phyloP scores from a whole-genome alignment of 1,284 basidiomycete genomes.

The Fomitopsis pinicola region DNA sequence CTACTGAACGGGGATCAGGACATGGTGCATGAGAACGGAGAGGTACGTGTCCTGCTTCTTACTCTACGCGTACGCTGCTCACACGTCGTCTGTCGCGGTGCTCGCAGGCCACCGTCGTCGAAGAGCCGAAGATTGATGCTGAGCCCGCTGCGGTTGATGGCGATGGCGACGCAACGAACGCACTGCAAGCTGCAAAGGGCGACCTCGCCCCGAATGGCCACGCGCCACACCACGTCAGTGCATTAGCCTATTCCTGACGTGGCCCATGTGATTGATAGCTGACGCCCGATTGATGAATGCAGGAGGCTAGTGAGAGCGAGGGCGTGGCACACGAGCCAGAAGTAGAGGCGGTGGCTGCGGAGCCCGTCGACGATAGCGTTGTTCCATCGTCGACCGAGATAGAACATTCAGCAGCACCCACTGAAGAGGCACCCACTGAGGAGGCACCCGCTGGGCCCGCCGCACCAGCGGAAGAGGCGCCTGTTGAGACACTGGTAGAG shows the following conservation, averaged over 20 bases:
- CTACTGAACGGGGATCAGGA: background rate
- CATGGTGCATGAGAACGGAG: background rate
- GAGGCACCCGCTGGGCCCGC: background rate
- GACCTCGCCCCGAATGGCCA: background rate
- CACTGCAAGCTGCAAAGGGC: background rate
- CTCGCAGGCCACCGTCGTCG: background rate
- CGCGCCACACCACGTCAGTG: conserved; percentile 1
- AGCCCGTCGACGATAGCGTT: background rate
- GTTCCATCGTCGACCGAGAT: background rate
- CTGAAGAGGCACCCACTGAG: background rate
- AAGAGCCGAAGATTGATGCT: background rate
- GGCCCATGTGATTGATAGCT: conserved; percentile 2
- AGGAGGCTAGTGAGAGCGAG: background rate
- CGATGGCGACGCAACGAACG: background rate
- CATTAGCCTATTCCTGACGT: background rate
- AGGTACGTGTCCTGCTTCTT: background rate
- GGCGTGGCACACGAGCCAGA: background rate
- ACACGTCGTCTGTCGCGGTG: background rate
- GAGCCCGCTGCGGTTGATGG: background rate
- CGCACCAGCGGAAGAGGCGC: background rate
- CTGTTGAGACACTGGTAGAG: background rate
- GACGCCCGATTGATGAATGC: background rate
- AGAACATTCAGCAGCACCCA: background rate
- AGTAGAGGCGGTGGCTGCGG: background rate
- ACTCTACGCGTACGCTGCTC: background rate